A percentile compares a stretch with the other conserved stretches of the same genome.
These are phyloP conservation scores for Cyberlindnera saturnus DNA, from an alignment of 805 yeast genomes.

Conservation along the genomic window DNA sequence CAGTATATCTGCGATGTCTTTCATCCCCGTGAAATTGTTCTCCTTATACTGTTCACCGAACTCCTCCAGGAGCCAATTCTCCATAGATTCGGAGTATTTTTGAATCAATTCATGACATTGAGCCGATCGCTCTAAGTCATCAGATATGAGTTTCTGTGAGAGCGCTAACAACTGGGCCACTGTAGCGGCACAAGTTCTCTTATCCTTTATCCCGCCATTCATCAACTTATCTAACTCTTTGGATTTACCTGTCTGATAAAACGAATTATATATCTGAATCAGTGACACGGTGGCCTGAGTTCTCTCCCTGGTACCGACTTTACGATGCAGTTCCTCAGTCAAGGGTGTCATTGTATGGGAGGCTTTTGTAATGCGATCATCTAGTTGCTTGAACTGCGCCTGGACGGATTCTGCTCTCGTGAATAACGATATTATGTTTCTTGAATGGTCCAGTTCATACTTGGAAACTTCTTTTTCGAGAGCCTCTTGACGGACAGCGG, in stretches of 20 bases:
- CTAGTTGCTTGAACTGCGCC: constrained; percentile 44
- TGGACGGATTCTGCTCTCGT: constrained; percentile 40
- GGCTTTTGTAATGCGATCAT: constrained; percentile 47
- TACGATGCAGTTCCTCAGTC: constrained; percentile 59
- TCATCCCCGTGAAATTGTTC: constrained; percentile 65
- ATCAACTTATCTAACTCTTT: constrained; percentile 54
- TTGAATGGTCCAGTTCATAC: constrained; percentile 61
- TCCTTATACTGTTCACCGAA: constrained; percentile 72
- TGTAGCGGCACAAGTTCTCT: constrained; percentile 60
- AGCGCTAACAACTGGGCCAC: constrained; percentile 60
- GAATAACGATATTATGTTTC: constrained; percentile 53
- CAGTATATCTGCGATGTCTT: constrained; percentile 67
- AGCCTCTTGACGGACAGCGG: constrained; percentile 41
- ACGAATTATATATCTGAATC: constrained; percentile 71
- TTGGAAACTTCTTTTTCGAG: constrained; percentile 52
- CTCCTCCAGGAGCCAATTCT: constrained; percentile 56
- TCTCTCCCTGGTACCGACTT: constrained; percentile 67
- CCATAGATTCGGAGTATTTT: constrained; percentile 72
- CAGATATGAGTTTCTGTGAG: constrained; percentile 57
- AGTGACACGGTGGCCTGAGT: constrained; percentile 67
- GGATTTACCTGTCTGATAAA: constrained; percentile 43
- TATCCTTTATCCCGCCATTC: constrained; percentile 46
- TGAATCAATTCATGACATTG: constrained; percentile 42
- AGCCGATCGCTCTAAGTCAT: constrained; percentile 39
- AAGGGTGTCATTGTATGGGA: constrained; percentile 59